Base-by-base conservation (phyloP, 2,329 filamentous ascomycete genomes). In the Thermoascus crustaceus region DNA sequence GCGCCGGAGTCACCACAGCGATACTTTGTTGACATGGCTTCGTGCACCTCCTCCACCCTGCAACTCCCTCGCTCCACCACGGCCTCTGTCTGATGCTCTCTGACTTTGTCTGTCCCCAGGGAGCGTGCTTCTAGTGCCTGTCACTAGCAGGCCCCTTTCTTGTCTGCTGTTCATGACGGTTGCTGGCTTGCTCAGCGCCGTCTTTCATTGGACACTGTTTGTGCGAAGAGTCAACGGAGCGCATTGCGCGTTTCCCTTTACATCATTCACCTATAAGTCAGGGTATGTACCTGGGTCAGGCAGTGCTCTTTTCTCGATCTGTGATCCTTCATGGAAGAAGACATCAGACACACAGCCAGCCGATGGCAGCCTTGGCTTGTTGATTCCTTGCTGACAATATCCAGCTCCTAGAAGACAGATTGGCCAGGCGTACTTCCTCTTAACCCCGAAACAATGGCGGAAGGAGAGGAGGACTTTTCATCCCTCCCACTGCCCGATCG, bases 381-480 rank as follows among this genome's bases (percentile, higher is more conserved):
- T n/a, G n/a, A n/a, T n/a, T n/a, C n/a, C n/a, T n/a, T n/a, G n/a
- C n/a, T n/a, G n/a, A n/a, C n/a, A n/a, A n/a, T n/a, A n/a, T n/a
- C 26, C 7, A 7, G 26, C 13, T 29, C 26, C 7, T 14, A 31
- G 8, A 36, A 18, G 19, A 5, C 7, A 31, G 26, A 14, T 17
- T 8, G 19, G 17, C 26, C 9, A 10, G 9, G 8, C 10, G 18
- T 22, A 24, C 22, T 22, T 11, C 22, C 4, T 30, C 30, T 23
- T 21, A 16, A 13, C 19, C 20, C 38, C 37, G 25, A 48, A 43
- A 57, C 27, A 19, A 66, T 66, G 63, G 59, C 61, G 38, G 63
- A 66, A 9, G 57, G 42, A 44, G 58, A 63, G 48, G 60, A 61
- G 38, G 63, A 66, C 40, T 64, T 63, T 44, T 64, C 62, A 31